Conservation (phyloP, 164 flowering plant species). For the Vitis riparia region DNA sequence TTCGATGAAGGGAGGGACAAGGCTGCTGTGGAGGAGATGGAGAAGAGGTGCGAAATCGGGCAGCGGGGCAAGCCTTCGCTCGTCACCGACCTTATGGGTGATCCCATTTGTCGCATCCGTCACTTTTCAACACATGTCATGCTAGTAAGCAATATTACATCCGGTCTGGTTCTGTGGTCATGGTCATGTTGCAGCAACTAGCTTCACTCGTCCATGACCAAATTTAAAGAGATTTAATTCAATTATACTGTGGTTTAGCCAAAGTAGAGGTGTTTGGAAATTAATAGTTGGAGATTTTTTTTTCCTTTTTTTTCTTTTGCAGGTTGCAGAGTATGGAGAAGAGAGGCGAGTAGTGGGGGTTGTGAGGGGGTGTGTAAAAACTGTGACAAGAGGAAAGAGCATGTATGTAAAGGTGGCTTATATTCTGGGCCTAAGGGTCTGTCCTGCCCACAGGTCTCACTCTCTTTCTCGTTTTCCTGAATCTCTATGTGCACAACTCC, state of each 20-base stretch:
- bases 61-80: slow-evolving; percentile 48
- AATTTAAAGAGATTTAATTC: too few species aligned
- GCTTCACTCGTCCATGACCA: too few species aligned
- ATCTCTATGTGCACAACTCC: neutral
- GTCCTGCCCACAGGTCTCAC: slow-evolving; percentile 22
- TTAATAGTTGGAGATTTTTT: too few species aligned
- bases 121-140: slow-evolving; percentile 48
- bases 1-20: slow-evolving; percentile 51
- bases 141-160: slow-evolving; percentile 44
- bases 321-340: slow-evolving; percentile 66
- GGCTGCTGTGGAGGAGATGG: slow-evolving; percentile 58
- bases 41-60: slow-evolving; percentile 57
- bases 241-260: too few species aligned
- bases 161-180: neutral
- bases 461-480: slow-evolving; percentile 8
- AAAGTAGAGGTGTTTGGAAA: too few species aligned
- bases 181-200: neutral
- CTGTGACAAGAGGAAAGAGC: slow-evolving; percentile 52
- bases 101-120: slow-evolving; percentile 61
- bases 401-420: slow-evolving; percentile 52
- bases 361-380: slow-evolving; percentile 59
- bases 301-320: neutral
- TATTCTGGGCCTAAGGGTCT: slow-evolving; percentile 70
- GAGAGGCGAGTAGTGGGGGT: slow-evolving; percentile 59
- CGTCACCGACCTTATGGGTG: slow-evolving; percentile 70